Evolutionary conservation across 352 stramenopile genomes (phyloP).

Genomic region (Pythium volutum): DNA sequence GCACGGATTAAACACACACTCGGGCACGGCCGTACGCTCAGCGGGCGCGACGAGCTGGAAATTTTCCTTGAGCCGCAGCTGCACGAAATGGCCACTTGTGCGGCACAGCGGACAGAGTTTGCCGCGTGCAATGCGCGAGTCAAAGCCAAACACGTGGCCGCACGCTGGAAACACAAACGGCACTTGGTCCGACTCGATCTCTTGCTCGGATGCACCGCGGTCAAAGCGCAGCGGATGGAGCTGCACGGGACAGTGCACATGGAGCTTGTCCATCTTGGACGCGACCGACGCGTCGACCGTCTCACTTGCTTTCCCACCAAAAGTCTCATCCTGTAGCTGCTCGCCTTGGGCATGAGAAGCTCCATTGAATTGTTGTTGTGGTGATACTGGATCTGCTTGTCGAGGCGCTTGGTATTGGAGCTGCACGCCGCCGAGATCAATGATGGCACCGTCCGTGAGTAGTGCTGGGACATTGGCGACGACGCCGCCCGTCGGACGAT

Average conservation of each 20-base stretch:
- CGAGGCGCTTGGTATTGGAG: slow-evolving; percentile 66
- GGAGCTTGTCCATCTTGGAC: slow-evolving; percentile 62
- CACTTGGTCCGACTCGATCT: slow-evolving; percentile 49
- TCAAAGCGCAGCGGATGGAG: slow-evolving; percentile 66
- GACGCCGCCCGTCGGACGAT: slow-evolving; percentile 43
- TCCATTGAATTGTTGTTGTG: too few species aligned
- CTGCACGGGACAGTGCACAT: slow-evolving; percentile 78
- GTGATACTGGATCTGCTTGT: slow-evolving; percentile 3
- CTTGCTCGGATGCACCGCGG: slow-evolving; percentile 32
- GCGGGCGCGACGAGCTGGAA: slow-evolving; percentile 59
- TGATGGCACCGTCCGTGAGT: slow-evolving; percentile 65
- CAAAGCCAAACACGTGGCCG: slow-evolving; percentile 79
- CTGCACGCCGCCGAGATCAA: slow-evolving; percentile 74
- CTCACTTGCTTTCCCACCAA: slow-evolving; percentile 9
- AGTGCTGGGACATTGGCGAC: slow-evolving; percentile 39
- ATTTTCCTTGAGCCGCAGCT: slow-evolving; percentile 71
- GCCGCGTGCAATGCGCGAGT: slow-evolving; percentile 57
- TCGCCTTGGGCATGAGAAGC: not conserved
- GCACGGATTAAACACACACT: slow-evolving; percentile 82
- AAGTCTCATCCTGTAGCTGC: not conserved
- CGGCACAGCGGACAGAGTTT: slow-evolving; percentile 69
- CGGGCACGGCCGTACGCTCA: slow-evolving; percentile 58
- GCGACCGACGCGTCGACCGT: slow-evolving; percentile 42
- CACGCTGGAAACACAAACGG: slow-evolving; percentile 75
- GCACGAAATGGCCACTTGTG: slow-evolving; percentile 58